phyloP scores from a whole-genome alignment of 352 stramenopile genomes.

The Phytophthora foliorum region DNA sequence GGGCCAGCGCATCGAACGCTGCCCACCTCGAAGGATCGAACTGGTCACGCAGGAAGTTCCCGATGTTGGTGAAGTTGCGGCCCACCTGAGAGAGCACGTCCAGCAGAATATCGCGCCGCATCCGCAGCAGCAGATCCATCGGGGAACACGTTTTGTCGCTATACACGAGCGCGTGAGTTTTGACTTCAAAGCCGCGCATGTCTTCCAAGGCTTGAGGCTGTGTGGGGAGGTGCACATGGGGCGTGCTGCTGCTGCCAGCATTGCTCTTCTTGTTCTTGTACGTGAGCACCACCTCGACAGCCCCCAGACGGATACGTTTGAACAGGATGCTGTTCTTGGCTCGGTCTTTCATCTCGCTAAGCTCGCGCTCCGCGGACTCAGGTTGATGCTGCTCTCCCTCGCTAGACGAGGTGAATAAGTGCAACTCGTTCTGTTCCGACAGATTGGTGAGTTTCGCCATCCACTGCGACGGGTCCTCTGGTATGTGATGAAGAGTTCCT shows the following conservation, averaged over 20 bases:
- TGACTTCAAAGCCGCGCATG: constrained; percentile 88
- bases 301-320: constrained; percentile 83
- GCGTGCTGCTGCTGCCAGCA: constrained; percentile 13
- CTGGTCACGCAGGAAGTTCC: constrained; percentile 83
- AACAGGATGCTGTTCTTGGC: constrained; percentile 74
- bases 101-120: constrained; percentile 83
- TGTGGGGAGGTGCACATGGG: constrained; percentile 21
- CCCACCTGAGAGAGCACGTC: constrained; percentile 88
- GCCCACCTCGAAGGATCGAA: constrained; percentile 79
- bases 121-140: constrained; percentile 72
- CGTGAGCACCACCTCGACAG: constrained; percentile 78
- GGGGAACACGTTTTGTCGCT: constrained; percentile 89
- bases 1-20: constrained; percentile 71
- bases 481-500: constrained; percentile 36
- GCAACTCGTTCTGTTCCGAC: constrained; percentile 37
- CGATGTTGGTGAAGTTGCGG: constrained; percentile 90
- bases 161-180: constrained; percentile 88
- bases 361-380: constrained; percentile 27
- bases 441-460: constrained; percentile 41
- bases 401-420: constrained; percentile 20
- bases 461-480: constrained; percentile 60
- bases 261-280: constrained; percentile 84
- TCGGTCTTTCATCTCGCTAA: constrained; percentile 55
- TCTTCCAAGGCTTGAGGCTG: constrained; percentile 77
- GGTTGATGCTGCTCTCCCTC: constrained; percentile 18